A percentile compares a stretch with the other conserved stretches of the same genome.
These are phyloP conservation scores for Aspergillus terreus DNA, from an alignment of 2,329 filamentous ascomycete species.

Conservation along the genomic window DNA sequence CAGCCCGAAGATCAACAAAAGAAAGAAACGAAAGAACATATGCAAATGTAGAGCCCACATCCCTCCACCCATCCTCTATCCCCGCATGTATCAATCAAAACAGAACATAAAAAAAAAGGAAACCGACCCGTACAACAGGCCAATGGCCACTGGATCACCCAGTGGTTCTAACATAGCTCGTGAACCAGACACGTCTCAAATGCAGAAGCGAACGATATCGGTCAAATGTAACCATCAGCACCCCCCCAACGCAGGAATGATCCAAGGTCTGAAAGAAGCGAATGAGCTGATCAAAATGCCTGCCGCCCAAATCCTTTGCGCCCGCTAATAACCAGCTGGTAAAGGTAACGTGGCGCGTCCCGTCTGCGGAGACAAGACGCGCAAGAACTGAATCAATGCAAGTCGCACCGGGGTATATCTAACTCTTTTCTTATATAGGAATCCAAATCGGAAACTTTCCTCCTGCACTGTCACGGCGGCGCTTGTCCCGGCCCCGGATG, in stretches of 20 bases:
- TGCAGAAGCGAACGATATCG: constrained; percentile 1
- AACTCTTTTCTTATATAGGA: not conserved
- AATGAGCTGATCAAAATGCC: constrained; percentile 11
- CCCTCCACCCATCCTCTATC: not conserved
- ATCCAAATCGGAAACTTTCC: not conserved
- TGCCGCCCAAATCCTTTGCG: constrained; percentile 34
- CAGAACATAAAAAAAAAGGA: not conserved
- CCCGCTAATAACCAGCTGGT: constrained; percentile 37
- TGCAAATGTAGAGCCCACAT: too few species aligned
- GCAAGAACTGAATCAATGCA: constrained; percentile 2
- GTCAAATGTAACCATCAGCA: constrained; percentile 3
- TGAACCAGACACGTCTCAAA: constrained; percentile 12
- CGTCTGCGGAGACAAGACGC: constrained; percentile 8
- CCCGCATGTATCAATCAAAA: too few species aligned
- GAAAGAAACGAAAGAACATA: not conserved
- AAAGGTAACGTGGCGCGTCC: constrained; percentile 17
- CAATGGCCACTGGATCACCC: not conserved
- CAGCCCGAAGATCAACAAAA: constrained; percentile 3
- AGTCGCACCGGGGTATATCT: constrained; percentile 11
- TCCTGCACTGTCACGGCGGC: constrained; percentile 19
- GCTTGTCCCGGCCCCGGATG: constrained; percentile 26
- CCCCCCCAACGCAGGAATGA: not conserved
- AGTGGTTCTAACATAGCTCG: constrained; percentile 11
- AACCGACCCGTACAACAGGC: constrained; percentile 14
- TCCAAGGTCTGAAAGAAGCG: not conserved